phyloP scores from a whole-genome alignment of 805 yeast species.

The Suhomyces sp. region DNA sequence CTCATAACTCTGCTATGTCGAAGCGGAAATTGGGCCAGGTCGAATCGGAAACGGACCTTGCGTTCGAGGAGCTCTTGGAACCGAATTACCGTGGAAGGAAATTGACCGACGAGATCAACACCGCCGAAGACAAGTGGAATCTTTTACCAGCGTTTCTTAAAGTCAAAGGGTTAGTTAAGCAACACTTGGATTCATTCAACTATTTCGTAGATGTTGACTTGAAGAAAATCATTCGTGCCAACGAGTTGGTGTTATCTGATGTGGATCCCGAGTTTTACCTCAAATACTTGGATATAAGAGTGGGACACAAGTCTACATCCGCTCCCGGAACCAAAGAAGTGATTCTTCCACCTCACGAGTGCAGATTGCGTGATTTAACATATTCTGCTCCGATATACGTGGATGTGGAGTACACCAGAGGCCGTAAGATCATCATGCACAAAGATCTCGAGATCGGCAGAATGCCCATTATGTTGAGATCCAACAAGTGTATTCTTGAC shows the following conservation, averaged over 20 bases:
- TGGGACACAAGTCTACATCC: conserved; percentile 73
- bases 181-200: conserved; percentile 96
- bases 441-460: conserved; percentile 92
- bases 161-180: conserved; percentile 94
- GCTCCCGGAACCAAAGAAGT: conserved; percentile 52
- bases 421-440: conserved; percentile 85
- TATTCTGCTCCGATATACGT: conserved; percentile 95
- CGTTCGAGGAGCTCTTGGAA: conserved; percentile 72
- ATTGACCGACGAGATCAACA: conserved; percentile 80
- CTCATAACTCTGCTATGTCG: background rate
- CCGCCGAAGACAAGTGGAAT: conserved; percentile 97
- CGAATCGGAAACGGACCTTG: conserved; percentile 43
- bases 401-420: conserved; percentile 96
- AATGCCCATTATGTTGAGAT: conserved; percentile 98
- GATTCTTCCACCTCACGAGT: conserved; percentile 85
- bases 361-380: conserved; percentile 89
- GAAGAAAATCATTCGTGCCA: conserved; percentile 88
- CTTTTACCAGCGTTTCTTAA: conserved; percentile 91
- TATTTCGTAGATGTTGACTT: conserved; percentile 92
- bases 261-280: conserved; percentile 96
- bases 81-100: conserved; percentile 84
- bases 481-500: conserved; percentile 83
- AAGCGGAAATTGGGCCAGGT: conserved; percentile 2
- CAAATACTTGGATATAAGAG: conserved; percentile 88
- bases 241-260: conserved; percentile 83